Evolutionary conservation across 148 eudicot genomes (phyloP), one percentile per base, ranked within the genome.

Genomic region (Camellia granthamiana): DNA sequence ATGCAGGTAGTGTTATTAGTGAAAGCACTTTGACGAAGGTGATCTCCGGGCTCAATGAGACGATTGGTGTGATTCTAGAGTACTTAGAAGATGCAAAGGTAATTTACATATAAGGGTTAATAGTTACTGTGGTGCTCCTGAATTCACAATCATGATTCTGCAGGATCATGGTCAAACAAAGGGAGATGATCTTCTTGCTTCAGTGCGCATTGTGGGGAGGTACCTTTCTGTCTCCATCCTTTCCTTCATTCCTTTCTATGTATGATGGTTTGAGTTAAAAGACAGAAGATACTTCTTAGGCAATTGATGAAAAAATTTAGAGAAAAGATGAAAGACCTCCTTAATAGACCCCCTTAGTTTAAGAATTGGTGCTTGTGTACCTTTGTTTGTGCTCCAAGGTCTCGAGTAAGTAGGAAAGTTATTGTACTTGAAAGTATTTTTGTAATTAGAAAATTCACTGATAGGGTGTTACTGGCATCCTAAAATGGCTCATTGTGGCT

Each of bases 31-130:
- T 90, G 60, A 86, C 73, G 4, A 95, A 91, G 82, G 88, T 90
- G 81, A 93, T 95, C 68, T 79, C 88, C 59, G 96, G 94, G 84
- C 94, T 95, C 78, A 87, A 93, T 76, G 97, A 95, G 85, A 92
- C 97, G 38, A 81, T 88, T 81, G 91, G 86, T 41, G 90, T 90
- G 60, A 92, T 92, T 76, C 89, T 95, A 4, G 99, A 92, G 82
- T 95, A 92, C 83, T 82, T 95, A 66, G 92, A 92, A 86, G 99
- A 95, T 87, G 94, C 95, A 41, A 93, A 92, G 97, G 98, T 91
- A 89, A 72, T 49, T 49, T 12, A 30, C 2, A n/a, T 71, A 5
- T 2, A 9, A 19, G 43, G 10, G 51, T 58, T 51, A 49, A 63
- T 49, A 58, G 46, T 72, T 51, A 16, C 69, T 52, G 42, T 51